Evolutionary conservation across 345 rosid species (phyloP).

Genomic region (Alliaria petiolata): DNA sequence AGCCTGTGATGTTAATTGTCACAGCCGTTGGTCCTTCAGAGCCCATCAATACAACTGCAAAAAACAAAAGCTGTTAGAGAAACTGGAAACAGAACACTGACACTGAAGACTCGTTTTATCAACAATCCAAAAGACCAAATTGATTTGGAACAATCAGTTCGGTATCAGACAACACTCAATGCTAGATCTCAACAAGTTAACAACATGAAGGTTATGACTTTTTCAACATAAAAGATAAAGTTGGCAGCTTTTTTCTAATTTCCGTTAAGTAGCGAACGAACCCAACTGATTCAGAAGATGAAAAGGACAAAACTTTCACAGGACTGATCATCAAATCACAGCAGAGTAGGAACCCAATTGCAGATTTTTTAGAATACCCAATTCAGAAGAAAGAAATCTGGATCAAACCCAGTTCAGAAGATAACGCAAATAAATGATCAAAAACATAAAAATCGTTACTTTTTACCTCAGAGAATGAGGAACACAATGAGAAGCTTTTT

Average conservation of each 20-base stretch:
- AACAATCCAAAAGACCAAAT: conserved; percentile 4
- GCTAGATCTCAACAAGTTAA: background rate
- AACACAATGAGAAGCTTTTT: background rate
- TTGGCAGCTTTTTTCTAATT: background rate
- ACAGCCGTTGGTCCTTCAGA: conserved; percentile 87
- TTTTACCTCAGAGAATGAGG: conserved; percentile 24
- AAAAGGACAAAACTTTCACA: background rate
- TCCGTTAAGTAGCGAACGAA: background rate
- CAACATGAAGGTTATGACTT: background rate
- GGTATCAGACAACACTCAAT: background rate
- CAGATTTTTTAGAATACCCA: background rate
- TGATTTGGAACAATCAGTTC: conserved; percentile 14
- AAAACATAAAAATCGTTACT: conserved; percentile 10
- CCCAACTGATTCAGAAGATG: background rate
- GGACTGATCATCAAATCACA: background rate
- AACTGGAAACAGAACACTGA: background rate
- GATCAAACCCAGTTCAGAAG: conserved; percentile 14
- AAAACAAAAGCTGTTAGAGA: background rate
- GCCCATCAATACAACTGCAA: conserved; percentile 57
- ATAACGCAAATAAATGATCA: background rate
- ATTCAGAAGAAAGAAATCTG: background rate
- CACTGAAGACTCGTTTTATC: conserved; percentile 12
- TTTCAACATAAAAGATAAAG: background rate
- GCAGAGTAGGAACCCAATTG: background rate
- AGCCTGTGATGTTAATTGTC: conserved; percentile 85